These are phyloP conservation scores for Colletotrichum cordylinicola DNA, from an alignment of 2,329 filamentous ascomycete species.

Conservation along the genomic window DNA sequence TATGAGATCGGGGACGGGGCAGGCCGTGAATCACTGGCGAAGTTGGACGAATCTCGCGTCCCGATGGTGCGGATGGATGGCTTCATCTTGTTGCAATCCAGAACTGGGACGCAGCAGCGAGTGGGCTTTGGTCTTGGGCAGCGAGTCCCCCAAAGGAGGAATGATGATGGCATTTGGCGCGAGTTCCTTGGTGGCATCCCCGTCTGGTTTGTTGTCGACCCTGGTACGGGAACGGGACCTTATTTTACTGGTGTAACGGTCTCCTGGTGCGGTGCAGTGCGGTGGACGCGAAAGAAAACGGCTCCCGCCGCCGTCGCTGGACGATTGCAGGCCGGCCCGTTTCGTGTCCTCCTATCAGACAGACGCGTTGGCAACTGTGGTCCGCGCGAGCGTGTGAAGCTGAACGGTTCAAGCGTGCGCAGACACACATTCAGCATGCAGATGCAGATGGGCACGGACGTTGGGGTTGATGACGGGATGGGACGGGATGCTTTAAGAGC, in stretches of 20 bases:
- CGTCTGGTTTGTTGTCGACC: background rate
- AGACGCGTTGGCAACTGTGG: background rate
- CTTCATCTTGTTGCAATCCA: background rate
- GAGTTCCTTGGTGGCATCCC: slow-evolving; percentile 8
- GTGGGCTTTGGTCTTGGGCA: background rate
- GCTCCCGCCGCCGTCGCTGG: background rate
- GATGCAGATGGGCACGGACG: background rate
- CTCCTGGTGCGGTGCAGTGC: background rate
- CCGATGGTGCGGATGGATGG: background rate
- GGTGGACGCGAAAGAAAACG: background rate
- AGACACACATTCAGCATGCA: background rate
- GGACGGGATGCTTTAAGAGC: background rate
- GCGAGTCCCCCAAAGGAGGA: background rate
- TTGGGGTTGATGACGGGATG: background rate
- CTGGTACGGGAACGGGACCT: slow-evolving; percentile 5
- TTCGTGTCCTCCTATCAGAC: background rate
- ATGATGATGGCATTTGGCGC: slow-evolving; percentile 6
- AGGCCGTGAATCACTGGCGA: background rate
- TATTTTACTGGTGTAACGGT: slow-evolving; percentile 12
- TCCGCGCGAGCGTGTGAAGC: background rate
- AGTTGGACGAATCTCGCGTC: background rate
- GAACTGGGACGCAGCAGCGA: background rate
- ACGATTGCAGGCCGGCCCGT: background rate
- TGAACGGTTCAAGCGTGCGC: background rate
- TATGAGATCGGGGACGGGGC: background rate